phyloP scores from a whole-genome alignment of 495 filamentous ascomycete species.

The Chaetomium cochliodes region DNA sequence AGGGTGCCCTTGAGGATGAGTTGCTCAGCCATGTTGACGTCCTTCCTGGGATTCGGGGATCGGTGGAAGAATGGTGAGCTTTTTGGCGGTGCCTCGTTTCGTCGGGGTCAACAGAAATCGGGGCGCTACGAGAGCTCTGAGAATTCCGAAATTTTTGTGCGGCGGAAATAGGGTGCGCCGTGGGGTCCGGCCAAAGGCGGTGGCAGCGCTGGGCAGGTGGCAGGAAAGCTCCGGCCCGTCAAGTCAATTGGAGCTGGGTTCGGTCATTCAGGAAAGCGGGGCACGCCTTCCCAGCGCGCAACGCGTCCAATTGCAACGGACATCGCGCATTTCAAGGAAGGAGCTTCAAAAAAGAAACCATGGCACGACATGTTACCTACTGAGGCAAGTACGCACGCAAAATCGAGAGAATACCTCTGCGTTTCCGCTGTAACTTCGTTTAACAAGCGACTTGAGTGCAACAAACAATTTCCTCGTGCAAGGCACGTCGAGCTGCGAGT shows the following conservation, averaged over 20 bases:
- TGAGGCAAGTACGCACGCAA: too few relatives aligned
- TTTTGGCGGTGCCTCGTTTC: slow-evolving; percentile 34
- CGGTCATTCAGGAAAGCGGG: not conserved
- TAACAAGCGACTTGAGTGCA: too few relatives aligned
- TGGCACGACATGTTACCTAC: too few relatives aligned
- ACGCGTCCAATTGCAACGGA: not conserved
- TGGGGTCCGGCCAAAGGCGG: slow-evolving; percentile 26
- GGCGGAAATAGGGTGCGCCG: slow-evolving; percentile 41
- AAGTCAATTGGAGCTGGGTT: not conserved
- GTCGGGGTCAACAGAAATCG: slow-evolving; percentile 36
- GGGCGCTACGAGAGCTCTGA: slow-evolving; percentile 27
- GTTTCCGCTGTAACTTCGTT: too few relatives aligned
- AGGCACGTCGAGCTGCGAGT: too few relatives aligned
- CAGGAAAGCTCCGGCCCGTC: not conserved
- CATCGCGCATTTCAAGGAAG: too few relatives aligned
- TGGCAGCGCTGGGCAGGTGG: slow-evolving; percentile 17
- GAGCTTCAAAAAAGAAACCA: too few relatives aligned
- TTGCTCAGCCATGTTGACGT: slow-evolving; percentile 81
- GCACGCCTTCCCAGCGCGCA: not conserved
- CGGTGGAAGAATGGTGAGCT: slow-evolving; percentile 40
- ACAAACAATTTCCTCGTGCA: too few relatives aligned
- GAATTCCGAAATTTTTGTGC: slow-evolving; percentile 45
- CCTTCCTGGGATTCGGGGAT: slow-evolving; percentile 37
- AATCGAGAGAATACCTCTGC: too few relatives aligned
- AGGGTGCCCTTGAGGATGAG: slow-evolving; percentile 96